A percentile compares a stretch with the other conserved stretches of the same genome.
phyloP scores from a whole-genome alignment of 495 filamentous ascomycete species.

The Terfezia claveryi region DNA sequence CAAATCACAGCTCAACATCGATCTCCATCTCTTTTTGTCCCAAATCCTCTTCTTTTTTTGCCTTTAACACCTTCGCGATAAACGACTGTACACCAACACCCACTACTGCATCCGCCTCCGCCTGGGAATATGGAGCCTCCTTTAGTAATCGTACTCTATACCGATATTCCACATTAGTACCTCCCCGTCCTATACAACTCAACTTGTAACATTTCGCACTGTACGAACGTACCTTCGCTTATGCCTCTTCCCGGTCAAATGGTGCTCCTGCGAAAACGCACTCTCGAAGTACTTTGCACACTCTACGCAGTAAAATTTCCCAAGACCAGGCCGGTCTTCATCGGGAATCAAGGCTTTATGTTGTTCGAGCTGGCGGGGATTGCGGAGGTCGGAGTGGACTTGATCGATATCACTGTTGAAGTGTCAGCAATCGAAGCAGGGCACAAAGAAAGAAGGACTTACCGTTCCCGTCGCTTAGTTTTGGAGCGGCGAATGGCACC shows the following conservation, averaged over 20 bases:
- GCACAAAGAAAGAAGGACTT: constrained; percentile 5
- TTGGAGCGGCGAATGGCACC: constrained; percentile 33
- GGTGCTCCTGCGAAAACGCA: constrained; percentile 49
- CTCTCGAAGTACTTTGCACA: constrained; percentile 93
- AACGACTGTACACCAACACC: constrained; percentile 28
- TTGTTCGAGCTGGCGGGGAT: constrained; percentile 51
- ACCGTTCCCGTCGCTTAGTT: constrained; percentile 39
- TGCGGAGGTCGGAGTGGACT: constrained; percentile 54
- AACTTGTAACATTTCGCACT: too few species aligned
- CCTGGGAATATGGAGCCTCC: constrained; percentile 68
- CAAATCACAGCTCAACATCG: constrained; percentile 7
- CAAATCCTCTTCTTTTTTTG: constrained; percentile 8
- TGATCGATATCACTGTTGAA: constrained; percentile 60
- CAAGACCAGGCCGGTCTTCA: constrained; percentile 72
- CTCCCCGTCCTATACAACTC: too few species aligned
- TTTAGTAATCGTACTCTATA: constrained; percentile 47
- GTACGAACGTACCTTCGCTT: constrained; percentile 47
- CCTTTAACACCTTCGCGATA: constrained; percentile 10
- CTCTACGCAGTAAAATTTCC: constrained; percentile 69
- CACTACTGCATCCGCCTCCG: constrained; percentile 61
- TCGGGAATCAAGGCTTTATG: constrained; percentile 56
- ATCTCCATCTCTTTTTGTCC: constrained; percentile 10
- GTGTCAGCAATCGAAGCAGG: not conserved
- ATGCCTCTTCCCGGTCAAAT: constrained; percentile 73
- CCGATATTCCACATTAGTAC: too few species aligned